Percentiles rank a stretch among this genome's conserved stretches.
Conservation (phyloP, 495 filamentous ascomycete species). For the Thozetella sp. region DNA sequence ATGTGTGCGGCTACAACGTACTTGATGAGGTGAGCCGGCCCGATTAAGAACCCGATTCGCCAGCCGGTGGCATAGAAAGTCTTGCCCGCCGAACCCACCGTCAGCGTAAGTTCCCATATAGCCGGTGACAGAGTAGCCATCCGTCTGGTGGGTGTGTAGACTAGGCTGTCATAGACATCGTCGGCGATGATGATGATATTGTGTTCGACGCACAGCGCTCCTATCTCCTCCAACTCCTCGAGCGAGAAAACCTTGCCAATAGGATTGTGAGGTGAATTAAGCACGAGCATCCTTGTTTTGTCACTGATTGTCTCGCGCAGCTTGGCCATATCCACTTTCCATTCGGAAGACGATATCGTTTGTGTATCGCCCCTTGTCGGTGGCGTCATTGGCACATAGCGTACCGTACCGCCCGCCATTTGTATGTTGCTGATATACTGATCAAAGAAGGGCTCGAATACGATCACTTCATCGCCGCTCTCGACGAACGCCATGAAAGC, state of each 20-base stretch:
- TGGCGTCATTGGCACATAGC: conserved; percentile 90
- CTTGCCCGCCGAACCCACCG: conserved; percentile 93
- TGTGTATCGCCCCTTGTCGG: conserved; percentile 76
- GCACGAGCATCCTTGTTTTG: conserved; percentile 91
- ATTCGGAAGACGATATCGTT: conserved; percentile 85
- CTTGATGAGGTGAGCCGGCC: conserved; percentile 84
- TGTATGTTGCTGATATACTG: conserved; percentile 98
- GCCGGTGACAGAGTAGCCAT: conserved; percentile 88
- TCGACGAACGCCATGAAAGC: conserved; percentile 99
- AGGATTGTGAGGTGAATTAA: conserved; percentile 85
- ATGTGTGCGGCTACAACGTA: conserved; percentile 93
- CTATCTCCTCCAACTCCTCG: conserved; percentile 80
- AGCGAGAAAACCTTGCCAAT: conserved; percentile 92
- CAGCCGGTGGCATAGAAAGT: conserved; percentile 98
- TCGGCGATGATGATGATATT: conserved; percentile 95
- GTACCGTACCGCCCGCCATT: conserved; percentile 92
- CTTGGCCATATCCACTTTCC: conserved; percentile 81
- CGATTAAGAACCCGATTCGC: conserved; percentile 93
- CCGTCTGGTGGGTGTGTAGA: conserved; percentile 90
- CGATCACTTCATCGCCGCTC: conserved; percentile 90
- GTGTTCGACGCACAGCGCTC: conserved; percentile 84
- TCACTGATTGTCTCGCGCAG: conserved; percentile 79
- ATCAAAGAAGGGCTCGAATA: conserved; percentile 99
- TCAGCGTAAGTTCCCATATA: conserved; percentile 82
- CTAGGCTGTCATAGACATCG: conserved; percentile 94